phyloP scores from a whole-genome alignment of 1,139 yeast species.

The Lodderomyces theae region DNA sequence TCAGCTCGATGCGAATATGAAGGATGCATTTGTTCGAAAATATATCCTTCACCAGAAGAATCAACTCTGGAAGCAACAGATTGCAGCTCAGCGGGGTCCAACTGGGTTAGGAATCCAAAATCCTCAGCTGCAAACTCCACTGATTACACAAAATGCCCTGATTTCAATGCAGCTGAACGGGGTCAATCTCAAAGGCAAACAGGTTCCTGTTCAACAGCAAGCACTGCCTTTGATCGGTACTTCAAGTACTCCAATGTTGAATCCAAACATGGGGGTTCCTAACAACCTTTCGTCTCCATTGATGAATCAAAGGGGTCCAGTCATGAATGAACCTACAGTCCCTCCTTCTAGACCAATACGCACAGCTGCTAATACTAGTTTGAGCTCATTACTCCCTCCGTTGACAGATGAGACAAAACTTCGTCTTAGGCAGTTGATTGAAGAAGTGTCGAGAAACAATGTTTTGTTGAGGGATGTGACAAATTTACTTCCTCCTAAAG shows the following conservation, averaged over 20 bases:
- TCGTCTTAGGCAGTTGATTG: slow-evolving; percentile 59
- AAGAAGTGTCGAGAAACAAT: slow-evolving; percentile 67
- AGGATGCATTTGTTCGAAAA: slow-evolving; percentile 40
- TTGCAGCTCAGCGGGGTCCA: slow-evolving; percentile 12
- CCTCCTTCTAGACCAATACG: slow-evolving; percentile 6
- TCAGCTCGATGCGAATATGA: slow-evolving; percentile 28
- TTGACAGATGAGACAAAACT: slow-evolving; percentile 44
- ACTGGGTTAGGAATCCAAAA: background rate
- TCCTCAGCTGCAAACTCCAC: slow-evolving; percentile 14
- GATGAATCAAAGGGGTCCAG: slow-evolving; percentile 20
- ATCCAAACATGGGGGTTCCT: slow-evolving; percentile 18
- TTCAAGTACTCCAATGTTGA: slow-evolving; percentile 21
- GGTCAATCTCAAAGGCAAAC: slow-evolving; percentile 11
- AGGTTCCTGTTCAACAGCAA: slow-evolving; percentile 13
- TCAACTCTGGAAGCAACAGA: slow-evolving; percentile 36
- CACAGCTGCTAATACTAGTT: slow-evolving; percentile 7
- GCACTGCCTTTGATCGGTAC: slow-evolving; percentile 26
- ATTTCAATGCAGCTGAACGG: slow-evolving; percentile 12
- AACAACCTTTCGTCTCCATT: slow-evolving; percentile 20
- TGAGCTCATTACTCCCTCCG: slow-evolving; percentile 26
- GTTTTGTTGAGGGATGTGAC: slow-evolving; percentile 68
- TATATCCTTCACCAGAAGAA: slow-evolving; percentile 43
- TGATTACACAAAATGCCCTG: slow-evolving; percentile 18
- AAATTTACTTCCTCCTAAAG: slow-evolving; percentile 54
- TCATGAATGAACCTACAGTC: slow-evolving; percentile 1